Evolutionary conservation across 176 grass and related monocot species (phyloP), one percentile per base, ranked within the genome.

Genomic region (Oryza rufipogon): DNA sequence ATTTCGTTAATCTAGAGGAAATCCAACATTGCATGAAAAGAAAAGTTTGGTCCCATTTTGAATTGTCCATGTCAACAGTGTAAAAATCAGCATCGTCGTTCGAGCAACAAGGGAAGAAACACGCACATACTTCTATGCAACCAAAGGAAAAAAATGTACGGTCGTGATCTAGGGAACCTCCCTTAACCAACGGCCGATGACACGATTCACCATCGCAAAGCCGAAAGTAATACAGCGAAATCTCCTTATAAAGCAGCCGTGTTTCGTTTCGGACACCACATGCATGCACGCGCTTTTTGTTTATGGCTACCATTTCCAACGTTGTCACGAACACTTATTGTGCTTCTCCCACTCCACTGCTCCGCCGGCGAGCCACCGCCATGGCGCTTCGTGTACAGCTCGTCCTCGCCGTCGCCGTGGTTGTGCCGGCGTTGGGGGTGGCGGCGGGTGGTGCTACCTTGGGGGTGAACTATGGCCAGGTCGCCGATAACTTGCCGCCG

Each of bases 391-490:
- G 42, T 10, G 73, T 85, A 26, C 46, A 92, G 33, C 71, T 93
- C 61, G 28, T 70, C 11, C 16, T 83, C 30, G 60, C 81, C 71
- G 17, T 83, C 8, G 34, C 60, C 22, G 52, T 66, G n/a, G 44
- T 85, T 65, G 44, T 82, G 42, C 41, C 72, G 22, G 80, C 44
- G 12, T 9, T 74, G 42, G 5, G 20, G 20, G 20, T 81, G 32
- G 61, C 66, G n/a, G 48, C 80, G 3, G 17, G 39, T 12, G 13
- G 73, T 13, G 70, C 65, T 1, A 19, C 70, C 11, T 64, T 97
- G 2, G 95, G 95, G 7, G 77, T 97, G 60, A 97, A 97, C 81
- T 97, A 97, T 30, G 95, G 95, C 15, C 92, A 95, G 80, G 88
- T 97, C 9, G 95, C 92, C 11, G 81, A 97, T 69, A 94, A 97